Base-by-base conservation (phyloP, 306 rosid species). In the Morella rubra region DNA sequence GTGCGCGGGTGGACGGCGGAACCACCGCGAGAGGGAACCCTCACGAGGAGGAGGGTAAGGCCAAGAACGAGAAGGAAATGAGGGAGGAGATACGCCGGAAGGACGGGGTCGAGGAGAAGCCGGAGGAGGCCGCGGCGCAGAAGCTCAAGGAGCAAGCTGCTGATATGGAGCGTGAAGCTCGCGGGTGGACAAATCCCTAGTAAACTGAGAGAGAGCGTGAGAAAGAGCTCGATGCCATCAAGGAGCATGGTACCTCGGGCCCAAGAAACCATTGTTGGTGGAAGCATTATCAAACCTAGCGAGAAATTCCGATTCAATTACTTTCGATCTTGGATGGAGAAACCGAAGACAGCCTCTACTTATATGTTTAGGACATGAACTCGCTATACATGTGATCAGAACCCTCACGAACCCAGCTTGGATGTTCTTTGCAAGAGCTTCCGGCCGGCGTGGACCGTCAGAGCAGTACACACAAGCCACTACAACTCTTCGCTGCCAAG, bases 321-420 rank as follows among this genome's bases (percentile, higher is more conserved):
- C 98, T 4, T 93, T 93, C 80, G 95, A 93, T 72, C n/a, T n/a
- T 93, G 98, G 98, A n/a, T n/a, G n/a, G 98, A 93, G 74, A 93
- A 93, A 91, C 96, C 0, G 98, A 93, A 78, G 96, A 91, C 75
- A 93, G n/a, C n/a, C n/a, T n/a, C n/a, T n/a, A n/a, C n/a, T n/a
- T n/a, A n/a, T n/a, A n/a, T n/a, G n/a, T n/a, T n/a, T n/a, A 95
- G 16, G 98, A 93, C 59, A 91, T 93, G 96, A 93, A 93, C 60
- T 0, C 52, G 3, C 85, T 93, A 42, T 93, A 93, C 62, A n/a
- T n/a, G n/a, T n/a, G n/a, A n/a, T n/a, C 98, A 93, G 59, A 93
- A 93, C 77, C 98, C 98, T 76, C 98, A 93, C 53, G 98, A 93
- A 81, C 98, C 10, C 98, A 89, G 77, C 94, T 89, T 7, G n/a